Base-by-base conservation (phyloP, 2,329 filamentous ascomycete genomes). In the Lachnellula arida region DNA sequence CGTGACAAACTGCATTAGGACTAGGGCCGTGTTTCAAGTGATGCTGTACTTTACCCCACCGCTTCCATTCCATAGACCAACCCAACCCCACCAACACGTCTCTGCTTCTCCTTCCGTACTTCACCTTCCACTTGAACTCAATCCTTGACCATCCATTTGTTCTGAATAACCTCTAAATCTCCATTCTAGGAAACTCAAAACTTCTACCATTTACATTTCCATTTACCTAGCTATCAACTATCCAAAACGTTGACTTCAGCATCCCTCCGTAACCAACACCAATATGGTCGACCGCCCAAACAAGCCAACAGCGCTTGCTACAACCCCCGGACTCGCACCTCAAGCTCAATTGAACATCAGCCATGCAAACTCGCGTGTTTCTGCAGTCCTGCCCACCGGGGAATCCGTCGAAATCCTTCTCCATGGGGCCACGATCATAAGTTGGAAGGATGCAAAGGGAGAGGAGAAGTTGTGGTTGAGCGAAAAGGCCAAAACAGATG, bases 391-490 rank as follows among this genome's bases (percentile, higher is more conserved):
- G 44, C 89, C 91, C 40, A 88, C 90, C 0, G 92, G 93, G 63
- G 92, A 97, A 75, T 89, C 84, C 54, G 83, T 96, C 63, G 86
- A 91, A 62, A 80, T 99, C 39, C 79, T 96, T 58, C 84, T 97
- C n/a, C 89, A 89, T 68, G 94, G 94, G 56, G 94, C 94, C 11
- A 97, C 92, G 0, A 88, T 99, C 48, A 85, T 89, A 57, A 94
- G 88, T 73, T 99, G 94, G 94, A 96, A 94, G 78, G 87, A 88
- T 69, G 81, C 85, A 57, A 78, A 81, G 56, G 88, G 88, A 48
- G 76, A 83, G 54, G 92, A 97, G 77, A 91, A 91, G 74, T 80
- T 97, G 53, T 97, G 91, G 81, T 69, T 97, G 64, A 94, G 89
- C 74, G 84, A 91, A 59, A 84, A 80, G 56, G 88, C 92, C 46